Evolutionary conservation across 2,329 filamentous ascomycete species (phyloP).

Genomic region (Curvularia hawaiiensis): DNA sequence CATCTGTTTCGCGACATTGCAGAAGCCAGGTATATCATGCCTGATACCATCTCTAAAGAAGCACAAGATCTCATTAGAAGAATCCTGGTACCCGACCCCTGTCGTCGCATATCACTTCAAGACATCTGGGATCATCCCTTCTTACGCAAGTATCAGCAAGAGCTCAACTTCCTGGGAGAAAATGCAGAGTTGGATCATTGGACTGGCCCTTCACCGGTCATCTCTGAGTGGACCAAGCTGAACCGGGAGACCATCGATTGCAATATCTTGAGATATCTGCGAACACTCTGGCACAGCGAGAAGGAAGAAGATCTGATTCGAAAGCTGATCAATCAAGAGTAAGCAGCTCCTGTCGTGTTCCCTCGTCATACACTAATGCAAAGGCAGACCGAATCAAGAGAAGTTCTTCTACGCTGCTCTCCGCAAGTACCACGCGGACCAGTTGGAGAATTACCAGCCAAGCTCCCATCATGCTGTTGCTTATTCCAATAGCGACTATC

Average conservation of each 20-base stretch:
- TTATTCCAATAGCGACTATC: slow-evolving; percentile 91
- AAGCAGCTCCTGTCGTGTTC: slow-evolving; percentile 22
- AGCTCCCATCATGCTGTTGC: slow-evolving; percentile 66
- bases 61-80: slow-evolving; percentile 77
- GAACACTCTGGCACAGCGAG: slow-evolving; percentile 89
- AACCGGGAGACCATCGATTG: slow-evolving; percentile 73
- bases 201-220: slow-evolving; percentile 60
- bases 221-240: slow-evolving; percentile 67
- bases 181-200: slow-evolving; percentile 56
- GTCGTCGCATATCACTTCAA: slow-evolving; percentile 76
- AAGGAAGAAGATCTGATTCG: slow-evolving; percentile 72
- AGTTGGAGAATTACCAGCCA: slow-evolving; percentile 82
- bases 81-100: slow-evolving; percentile 80
- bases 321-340: slow-evolving; percentile 62
- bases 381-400: slow-evolving; percentile 78
- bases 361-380: slow-evolving; percentile 4
- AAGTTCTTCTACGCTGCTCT: slow-evolving; percentile 92
- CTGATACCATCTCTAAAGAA: slow-evolving; percentile 63
- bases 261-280: slow-evolving; percentile 82
- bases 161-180: slow-evolving; percentile 70
- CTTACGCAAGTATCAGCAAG: slow-evolving; percentile 77
- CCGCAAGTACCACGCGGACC: slow-evolving; percentile 78
- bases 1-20: slow-evolving; percentile 66
- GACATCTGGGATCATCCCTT: slow-evolving; percentile 88
- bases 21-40: slow-evolving; percentile 55